These are phyloP conservation scores for Syzygium aqueum DNA, from an alignment of 345 rosid species.

Conservation along the genomic window DNA sequence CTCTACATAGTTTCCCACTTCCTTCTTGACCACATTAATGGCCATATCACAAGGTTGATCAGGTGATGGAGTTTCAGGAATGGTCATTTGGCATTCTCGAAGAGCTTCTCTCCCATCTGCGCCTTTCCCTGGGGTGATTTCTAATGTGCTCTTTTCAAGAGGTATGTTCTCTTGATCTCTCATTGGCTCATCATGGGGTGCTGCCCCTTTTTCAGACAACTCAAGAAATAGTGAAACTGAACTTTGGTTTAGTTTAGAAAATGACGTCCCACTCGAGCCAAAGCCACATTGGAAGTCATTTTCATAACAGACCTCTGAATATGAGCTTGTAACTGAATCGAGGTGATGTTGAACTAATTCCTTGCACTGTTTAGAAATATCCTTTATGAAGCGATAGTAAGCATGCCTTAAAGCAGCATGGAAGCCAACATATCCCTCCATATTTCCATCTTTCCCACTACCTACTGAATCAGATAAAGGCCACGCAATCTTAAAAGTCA, in stretches of 20 bases:
- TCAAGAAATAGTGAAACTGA: constrained; percentile 65
- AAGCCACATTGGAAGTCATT: constrained; percentile 54
- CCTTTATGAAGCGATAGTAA: constrained; percentile 60
- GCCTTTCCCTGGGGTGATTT: constrained; percentile 81
- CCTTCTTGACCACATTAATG: constrained; percentile 55
- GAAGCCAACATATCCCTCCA: constrained; percentile 87
- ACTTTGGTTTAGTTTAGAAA: constrained; percentile 34
- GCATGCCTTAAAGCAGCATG: constrained; percentile 81
- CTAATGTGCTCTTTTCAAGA: constrained; percentile 54
- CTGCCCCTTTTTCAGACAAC: constrained; percentile 46
- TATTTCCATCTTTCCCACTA: constrained; percentile 51
- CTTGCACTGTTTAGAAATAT: constrained; percentile 83
- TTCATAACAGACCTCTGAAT: constrained; percentile 88
- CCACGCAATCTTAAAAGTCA: neutral
- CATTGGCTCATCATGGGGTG: constrained; percentile 36
- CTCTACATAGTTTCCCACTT: constrained; percentile 56
- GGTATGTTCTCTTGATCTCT: constrained; percentile 74
- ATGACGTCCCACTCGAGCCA: constrained; percentile 30
- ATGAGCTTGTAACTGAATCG: constrained; percentile 93
- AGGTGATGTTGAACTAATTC: constrained; percentile 86
- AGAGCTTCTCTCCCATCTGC: constrained; percentile 40
- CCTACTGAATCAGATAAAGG: constrained; percentile 31
- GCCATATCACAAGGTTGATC: constrained; percentile 70
- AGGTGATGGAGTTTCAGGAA: constrained; percentile 98
- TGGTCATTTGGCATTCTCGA: constrained; percentile 66